phyloP scores from a whole-genome alignment of 2,329 filamentous ascomycete species.

The Periconia macrospinosa region DNA sequence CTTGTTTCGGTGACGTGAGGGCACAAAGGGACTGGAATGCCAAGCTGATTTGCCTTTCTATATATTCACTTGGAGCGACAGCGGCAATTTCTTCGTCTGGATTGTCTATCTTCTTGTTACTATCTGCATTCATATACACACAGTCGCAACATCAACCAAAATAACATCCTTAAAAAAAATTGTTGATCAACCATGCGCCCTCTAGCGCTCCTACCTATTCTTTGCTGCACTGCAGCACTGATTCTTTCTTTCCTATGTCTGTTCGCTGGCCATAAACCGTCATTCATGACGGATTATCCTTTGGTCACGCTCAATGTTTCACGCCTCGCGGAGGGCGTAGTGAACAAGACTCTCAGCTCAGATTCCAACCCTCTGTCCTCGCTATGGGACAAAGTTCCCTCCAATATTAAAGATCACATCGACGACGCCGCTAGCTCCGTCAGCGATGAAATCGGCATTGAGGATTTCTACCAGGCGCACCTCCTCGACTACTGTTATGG shows the following conservation, averaged over 20 bases:
- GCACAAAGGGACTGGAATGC: conserved; percentile 11
- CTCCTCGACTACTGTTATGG: conserved; percentile 62
- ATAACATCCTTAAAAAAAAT: no score
- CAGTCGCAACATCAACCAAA: not conserved
- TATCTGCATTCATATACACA: not conserved
- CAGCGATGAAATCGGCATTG: conserved; percentile 54
- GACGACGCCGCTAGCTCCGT: conserved; percentile 47
- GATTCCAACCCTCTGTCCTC: conserved; percentile 29
- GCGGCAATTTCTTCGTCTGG: not conserved
- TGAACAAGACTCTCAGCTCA: conserved; percentile 29
- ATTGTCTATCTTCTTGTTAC: not conserved
- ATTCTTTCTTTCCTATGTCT: conserved; percentile 63
- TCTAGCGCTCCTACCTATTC: conserved; percentile 53
- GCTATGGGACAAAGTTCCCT: conserved; percentile 39
- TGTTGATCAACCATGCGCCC: conserved; percentile 45
- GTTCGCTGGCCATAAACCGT: conserved; percentile 61
- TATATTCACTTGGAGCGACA: not conserved
- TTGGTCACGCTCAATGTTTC: conserved; percentile 64
- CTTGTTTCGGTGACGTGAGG: conserved; percentile 27
- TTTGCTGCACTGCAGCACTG: conserved; percentile 57
- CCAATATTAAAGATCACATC: conserved; percentile 22
- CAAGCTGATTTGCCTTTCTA: not conserved
- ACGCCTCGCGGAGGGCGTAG: conserved; percentile 50
- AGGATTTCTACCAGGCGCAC: conserved; percentile 65
- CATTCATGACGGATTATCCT: conserved; percentile 60